Evolutionary conservation across 2,329 filamentous ascomycete species (phyloP).

Genomic region (Eurotiales sp.): DNA sequence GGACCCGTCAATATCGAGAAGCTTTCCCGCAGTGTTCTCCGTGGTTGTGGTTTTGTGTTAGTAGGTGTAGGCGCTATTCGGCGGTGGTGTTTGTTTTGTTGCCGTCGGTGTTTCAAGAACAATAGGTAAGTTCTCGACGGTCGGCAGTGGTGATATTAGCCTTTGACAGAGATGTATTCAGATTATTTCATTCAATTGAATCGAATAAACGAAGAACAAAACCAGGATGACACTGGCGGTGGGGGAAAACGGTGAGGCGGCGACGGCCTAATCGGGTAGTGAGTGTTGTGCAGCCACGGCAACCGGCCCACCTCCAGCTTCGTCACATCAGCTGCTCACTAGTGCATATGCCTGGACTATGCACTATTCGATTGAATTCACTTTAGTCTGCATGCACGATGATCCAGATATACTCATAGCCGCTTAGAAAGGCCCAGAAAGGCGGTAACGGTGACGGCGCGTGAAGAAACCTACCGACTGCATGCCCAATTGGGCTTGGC

Average conservation of each 20-base stretch:
- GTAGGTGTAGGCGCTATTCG: too few relatives aligned
- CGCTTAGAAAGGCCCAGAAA: too few relatives aligned
- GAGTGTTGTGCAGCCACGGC: constrained; percentile 6
- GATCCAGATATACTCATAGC: too few relatives aligned
- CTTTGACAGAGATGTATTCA: not conserved
- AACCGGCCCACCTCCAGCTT: constrained; percentile 8
- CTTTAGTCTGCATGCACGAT: too few relatives aligned
- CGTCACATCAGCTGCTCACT: not conserved
- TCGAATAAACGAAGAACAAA: not conserved
- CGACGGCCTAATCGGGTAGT: not conserved
- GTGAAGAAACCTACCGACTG: too few relatives aligned
- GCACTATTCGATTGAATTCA: too few relatives aligned
- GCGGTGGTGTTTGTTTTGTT: not conserved
- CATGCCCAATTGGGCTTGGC: too few relatives aligned
- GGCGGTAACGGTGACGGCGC: too few relatives aligned
- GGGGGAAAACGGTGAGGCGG: constrained; percentile 7
- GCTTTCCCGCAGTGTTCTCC: not conserved
- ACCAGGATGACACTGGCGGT: not conserved
- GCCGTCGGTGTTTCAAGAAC: too few relatives aligned
- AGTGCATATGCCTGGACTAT: not conserved
- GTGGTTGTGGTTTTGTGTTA: too few relatives aligned
- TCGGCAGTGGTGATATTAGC: too few relatives aligned
- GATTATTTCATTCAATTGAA: not conserved
- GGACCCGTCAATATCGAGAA: constrained; percentile 3
- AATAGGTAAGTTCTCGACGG: not conserved